These are phyloP conservation scores for Chlamydomonas schloesseri DNA, from an alignment of 139 green algal species.

Conservation along the genomic window DNA sequence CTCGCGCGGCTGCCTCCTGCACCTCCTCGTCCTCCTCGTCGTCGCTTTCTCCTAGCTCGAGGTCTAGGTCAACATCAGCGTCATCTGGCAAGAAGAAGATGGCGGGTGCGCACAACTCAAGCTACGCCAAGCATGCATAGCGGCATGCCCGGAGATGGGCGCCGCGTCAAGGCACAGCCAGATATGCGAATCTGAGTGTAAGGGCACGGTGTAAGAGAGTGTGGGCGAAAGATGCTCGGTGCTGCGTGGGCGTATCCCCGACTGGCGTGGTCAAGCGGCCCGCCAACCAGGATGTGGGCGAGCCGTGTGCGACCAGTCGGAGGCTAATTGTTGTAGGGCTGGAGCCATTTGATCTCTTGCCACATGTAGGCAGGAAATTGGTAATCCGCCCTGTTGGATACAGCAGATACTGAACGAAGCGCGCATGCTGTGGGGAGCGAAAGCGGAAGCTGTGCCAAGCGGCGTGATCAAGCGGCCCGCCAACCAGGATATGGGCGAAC, in stretches of 20 bases:
- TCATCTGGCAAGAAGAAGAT: neutral
- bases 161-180: too few species aligned
- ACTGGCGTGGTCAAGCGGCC: neutral
- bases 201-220: too few species aligned
- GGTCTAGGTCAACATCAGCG: neutral
- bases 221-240: too few species aligned
- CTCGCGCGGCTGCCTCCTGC: neutral
- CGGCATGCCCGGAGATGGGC: too few species aligned
- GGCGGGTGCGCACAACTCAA: too few species aligned
- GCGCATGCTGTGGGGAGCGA: too few species aligned
- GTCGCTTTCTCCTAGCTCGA: neutral
- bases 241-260: too few species aligned
- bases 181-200: too few species aligned
- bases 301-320: slow-evolving; percentile 29
- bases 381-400: slow-evolving; percentile 59
- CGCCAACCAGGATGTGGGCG: neutral
- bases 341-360: slow-evolving; percentile 81
- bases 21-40: slow-evolving; percentile 16
- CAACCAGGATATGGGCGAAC: neutral
- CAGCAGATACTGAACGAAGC: too few species aligned
- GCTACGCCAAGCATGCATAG: too few species aligned
- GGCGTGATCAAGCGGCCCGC: neutral
- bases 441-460: neutral
- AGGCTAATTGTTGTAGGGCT: slow-evolving; percentile 56
- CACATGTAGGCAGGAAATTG: slow-evolving; percentile 70